These are phyloP conservation scores for Kuraishia molischiana DNA, from an alignment of 805 yeast genomes.

Conservation along the genomic window DNA sequence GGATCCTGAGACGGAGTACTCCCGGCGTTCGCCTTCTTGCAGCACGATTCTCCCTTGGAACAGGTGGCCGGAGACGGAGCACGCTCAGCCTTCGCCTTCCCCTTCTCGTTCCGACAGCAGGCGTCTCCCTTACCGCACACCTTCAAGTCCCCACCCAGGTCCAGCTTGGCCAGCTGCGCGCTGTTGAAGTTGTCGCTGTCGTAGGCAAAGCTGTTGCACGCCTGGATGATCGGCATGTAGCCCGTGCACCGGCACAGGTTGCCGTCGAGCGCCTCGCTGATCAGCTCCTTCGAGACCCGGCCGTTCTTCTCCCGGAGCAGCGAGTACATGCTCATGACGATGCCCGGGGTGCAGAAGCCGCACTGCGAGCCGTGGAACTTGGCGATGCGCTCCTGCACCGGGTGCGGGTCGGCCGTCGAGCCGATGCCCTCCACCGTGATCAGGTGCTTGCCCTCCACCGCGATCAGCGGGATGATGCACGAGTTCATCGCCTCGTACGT, in stretches of 20 bases:
- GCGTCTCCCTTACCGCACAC: constrained; percentile 23
- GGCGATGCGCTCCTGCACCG: constrained; percentile 40
- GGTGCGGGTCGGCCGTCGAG: constrained; percentile 27
- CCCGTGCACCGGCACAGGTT: constrained; percentile 41
- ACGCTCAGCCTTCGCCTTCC: constrained; percentile 3
- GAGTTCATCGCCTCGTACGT: constrained; percentile 31
- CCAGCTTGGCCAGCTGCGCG: constrained; percentile 10
- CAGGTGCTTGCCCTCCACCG: constrained; percentile 35
- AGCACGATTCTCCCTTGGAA: constrained; percentile 13
- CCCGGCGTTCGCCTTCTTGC: constrained; percentile 9
- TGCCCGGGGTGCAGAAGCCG: constrained; percentile 43
- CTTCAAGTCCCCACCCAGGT: constrained; percentile 2
- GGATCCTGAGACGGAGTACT: constrained; percentile 6
- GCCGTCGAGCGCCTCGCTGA: constrained; percentile 36
- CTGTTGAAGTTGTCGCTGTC: constrained; percentile 20
- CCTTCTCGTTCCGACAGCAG: constrained; percentile 23
- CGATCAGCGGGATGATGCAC: constrained; percentile 34
- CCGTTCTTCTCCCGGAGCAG: constrained; percentile 28
- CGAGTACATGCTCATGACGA: constrained; percentile 36
- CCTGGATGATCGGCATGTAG: constrained; percentile 38
- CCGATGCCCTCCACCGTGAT: constrained; percentile 42
- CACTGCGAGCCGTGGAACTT: constrained; percentile 40
- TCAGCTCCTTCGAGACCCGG: constrained; percentile 23
- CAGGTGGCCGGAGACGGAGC: constrained; percentile 3
- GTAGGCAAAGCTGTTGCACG: constrained; percentile 31